Base-by-base conservation (phyloP, 2,329 filamentous ascomycete genomes). In the Sporothrix inflata region DNA sequence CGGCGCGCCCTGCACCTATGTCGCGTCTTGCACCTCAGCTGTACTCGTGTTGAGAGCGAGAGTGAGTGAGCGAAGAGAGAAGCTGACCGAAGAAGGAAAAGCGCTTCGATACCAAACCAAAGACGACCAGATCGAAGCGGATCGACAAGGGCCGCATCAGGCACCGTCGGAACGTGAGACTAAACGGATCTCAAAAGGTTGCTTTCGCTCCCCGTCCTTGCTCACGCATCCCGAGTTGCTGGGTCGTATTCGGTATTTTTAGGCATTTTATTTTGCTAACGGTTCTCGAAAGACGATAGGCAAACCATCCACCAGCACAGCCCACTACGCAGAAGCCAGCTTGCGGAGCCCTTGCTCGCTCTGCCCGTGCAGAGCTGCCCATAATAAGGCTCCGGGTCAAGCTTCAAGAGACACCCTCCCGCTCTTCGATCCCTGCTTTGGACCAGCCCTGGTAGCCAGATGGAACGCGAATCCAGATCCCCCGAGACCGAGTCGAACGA, bases 401-500 rank as follows among this genome's bases (percentile, higher is more conserved):
- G 53, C n/a, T 27, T 53, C 65, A 21, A 51, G 47, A 68, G 16
- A 38, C n/a, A 16, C 60, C 24, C 16, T 34, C 63, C 38, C 11
- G 19, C 61, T 16, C n/a, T 63, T 55, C 19, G 45, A 51, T 72
- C 51, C 40, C 53, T 9, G 42, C 38, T 61, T 42, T 38, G n/a
- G 40, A 38, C 27, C 30, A 57, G 9, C 14, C 21, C 55, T 21
- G 45, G 68, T 81, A 83, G 79, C 81, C 85, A 83, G 83, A 88
- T 88, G 86, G 86, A 87, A 83, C 84, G 82, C 80, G 81, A 83
- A 79, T 82, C 83, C 78, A 82, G 78, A 78, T 73, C 73, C 66
- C 73, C 73, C 65, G 81, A 83, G 75, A 81, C 82, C 78, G 85
- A 87, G 81, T 82, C 83, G 80, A 84, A 82, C 84, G 86, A 88